phyloP scores from a whole-genome alignment of 2,329 filamentous ascomycete species.

The Fusarium fracticaudum region DNA sequence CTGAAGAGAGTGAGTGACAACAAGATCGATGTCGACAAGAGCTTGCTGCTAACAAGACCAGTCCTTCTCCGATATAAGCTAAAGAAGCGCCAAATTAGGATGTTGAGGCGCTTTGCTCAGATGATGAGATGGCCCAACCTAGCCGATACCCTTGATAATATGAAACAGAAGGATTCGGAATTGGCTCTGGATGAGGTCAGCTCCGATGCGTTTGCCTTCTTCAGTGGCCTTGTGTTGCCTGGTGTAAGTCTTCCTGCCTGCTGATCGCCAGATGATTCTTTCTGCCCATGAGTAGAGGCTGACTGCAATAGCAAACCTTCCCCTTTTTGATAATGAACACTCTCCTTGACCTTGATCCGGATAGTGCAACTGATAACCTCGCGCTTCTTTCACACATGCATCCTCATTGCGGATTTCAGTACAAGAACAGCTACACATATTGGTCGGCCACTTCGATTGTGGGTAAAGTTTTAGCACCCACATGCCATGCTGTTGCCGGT shows the following conservation, averaged over 20 bases:
- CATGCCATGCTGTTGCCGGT: conserved; percentile 74
- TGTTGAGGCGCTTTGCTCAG: conserved; percentile 73
- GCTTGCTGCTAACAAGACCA: conserved; percentile 16
- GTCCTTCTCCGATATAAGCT: conserved; percentile 72
- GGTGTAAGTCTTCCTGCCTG: conserved; percentile 60
- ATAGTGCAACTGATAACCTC: conserved; percentile 71
- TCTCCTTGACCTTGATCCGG: conserved; percentile 78
- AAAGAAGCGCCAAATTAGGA: conserved; percentile 74
- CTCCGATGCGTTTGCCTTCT: conserved; percentile 80
- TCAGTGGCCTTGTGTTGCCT: conserved; percentile 77
- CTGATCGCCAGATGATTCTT: not conserved
- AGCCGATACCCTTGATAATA: conserved; percentile 67
- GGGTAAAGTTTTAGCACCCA: conserved; percentile 78
- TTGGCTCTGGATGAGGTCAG: conserved; percentile 67
- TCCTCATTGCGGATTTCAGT: conserved; percentile 78
- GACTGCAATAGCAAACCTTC: conserved; percentile 61
- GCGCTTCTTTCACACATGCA: conserved; percentile 74
- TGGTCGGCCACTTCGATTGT: conserved; percentile 79
- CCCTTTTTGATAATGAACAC: conserved; percentile 83
- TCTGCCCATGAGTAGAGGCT: not conserved
- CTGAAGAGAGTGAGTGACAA: conserved; percentile 58
- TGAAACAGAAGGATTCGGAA: conserved; percentile 69
- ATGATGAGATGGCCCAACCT: conserved; percentile 83
- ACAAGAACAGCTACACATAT: conserved; percentile 78
- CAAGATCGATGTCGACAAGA: not conserved